Conservation (phyloP, 1,139 yeast species). For the Yamadazyma conglobata region DNA sequence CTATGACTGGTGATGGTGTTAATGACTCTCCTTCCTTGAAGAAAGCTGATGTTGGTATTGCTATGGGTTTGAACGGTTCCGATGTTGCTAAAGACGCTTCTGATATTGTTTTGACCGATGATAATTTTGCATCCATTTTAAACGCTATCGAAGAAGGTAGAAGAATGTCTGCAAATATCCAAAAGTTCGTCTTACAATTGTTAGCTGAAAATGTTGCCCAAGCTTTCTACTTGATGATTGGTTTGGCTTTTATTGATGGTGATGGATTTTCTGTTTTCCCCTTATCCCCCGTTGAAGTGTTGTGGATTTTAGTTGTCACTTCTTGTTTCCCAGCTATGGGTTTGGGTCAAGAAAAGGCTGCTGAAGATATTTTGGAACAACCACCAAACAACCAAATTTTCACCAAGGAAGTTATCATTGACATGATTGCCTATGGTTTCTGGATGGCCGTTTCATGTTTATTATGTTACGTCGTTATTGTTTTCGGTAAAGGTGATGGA, state of each 20-base stretch:
- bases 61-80: conserved; percentile 82
- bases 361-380: conserved; percentile 60
- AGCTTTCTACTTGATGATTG: conserved; percentile 67
- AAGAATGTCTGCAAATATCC: conserved; percentile 77
- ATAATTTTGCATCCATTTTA: conserved; percentile 72
- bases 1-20: conserved; percentile 89
- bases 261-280: conserved; percentile 69
- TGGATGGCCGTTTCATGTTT: conserved; percentile 75
- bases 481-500: conserved; percentile 67
- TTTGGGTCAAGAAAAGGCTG: conserved; percentile 69
- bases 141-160: conserved; percentile 82
- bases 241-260: conserved; percentile 64
- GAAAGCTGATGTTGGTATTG: conserved; percentile 80
- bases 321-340: conserved; percentile 88
- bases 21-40: conserved; percentile 81
- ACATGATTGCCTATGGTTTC: conserved; percentile 72
- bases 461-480: conserved; percentile 60
- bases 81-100: conserved; percentile 83
- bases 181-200: conserved; percentile 76
- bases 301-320: conserved; percentile 77
- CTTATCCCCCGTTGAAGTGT: conserved; percentile 72
- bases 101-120: conserved; percentile 72
- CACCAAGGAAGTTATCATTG: conserved; percentile 67
- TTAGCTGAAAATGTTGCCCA: conserved; percentile 79
- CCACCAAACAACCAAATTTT: conserved; percentile 67